Base-by-base conservation (phyloP, 2,329 filamentous ascomycete species). In the Camillea tinctor region DNA sequence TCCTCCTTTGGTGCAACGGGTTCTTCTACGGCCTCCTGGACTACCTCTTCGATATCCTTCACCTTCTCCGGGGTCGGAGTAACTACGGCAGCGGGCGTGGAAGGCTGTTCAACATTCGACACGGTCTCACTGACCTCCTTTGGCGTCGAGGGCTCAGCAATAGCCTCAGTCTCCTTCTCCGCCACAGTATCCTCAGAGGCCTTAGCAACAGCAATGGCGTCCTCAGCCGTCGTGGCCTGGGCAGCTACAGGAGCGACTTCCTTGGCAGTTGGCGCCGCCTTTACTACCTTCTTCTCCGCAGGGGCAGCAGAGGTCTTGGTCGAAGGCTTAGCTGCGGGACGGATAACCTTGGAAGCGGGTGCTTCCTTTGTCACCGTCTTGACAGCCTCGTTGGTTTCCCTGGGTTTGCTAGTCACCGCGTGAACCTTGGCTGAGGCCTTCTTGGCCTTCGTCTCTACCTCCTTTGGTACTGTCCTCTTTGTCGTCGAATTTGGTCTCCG, bases 401-500 rank as follows among this genome's bases (percentile, higher is more conserved):
- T 71, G 11, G 59, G 54, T 50, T 70, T 72, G 48, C 63, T 63
- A 2, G 64, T 65, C 1, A 65, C 61, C 4, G 67, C 54, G n/a
- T 68, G 69, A 1, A 68, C 54, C 54, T 68, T 74, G 11, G 70
- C 54, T 15, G 59, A 57, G 1, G 64, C 61, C 60, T 71, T 73
- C 63, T 69, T 72, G 19, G 62, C 67, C 20, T 55, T 66, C 9
- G 56, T 64, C 49, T 71, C 69, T 1, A 22, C 56, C 20, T 71
- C 68, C 44, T 65, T 70, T 6, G 52, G 24, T 2, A 62, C 62
- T 7, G 55, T 48, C 55, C 64, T 71, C 50, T 63, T 68, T 7
- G 61, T 54, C 13, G 63, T 54, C 26, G 26, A 30, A 56, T 2
- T 62, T 23, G 64, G 63, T 64, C 77, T 83, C 59, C 78, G 76